Evolutionary conservation across 139 green algal species (phyloP).

Genomic region (Axilococcus clingmanii): DNA sequence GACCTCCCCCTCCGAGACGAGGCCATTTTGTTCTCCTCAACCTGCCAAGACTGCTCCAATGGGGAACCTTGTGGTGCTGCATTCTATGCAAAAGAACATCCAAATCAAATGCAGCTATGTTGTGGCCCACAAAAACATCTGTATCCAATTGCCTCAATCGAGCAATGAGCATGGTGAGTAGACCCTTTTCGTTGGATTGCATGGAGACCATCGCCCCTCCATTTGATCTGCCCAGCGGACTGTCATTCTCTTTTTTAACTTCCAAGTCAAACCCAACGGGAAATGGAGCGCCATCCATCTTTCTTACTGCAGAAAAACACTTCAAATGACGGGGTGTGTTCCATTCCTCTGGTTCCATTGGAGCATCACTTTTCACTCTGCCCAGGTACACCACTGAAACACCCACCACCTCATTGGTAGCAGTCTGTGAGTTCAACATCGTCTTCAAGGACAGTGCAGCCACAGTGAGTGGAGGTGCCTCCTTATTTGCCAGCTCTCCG

Average conservation of each 20-base stretch:
- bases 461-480: slow-evolving; percentile 68
- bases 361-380: slow-evolving; percentile 21
- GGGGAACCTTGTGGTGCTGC: slow-evolving; percentile 83
- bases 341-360: slow-evolving; percentile 17
- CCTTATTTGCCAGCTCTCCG: slow-evolving; percentile 10
- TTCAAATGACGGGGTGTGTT: slow-evolving; percentile 47
- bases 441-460: slow-evolving; percentile 86
- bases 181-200: slow-evolving; percentile 66
- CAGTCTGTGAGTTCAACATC: slow-evolving; percentile 48
- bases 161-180: slow-evolving; percentile 82
- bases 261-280: slow-evolving; percentile 73
- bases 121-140: slow-evolving; percentile 94
- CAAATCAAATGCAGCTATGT: slow-evolving; percentile 86
- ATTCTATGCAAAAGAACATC: slow-evolving; percentile 85
- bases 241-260: slow-evolving; percentile 51
- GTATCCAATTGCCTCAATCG: slow-evolving; percentile 68
- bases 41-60: slow-evolving; percentile 88
- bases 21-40: slow-evolving; percentile 82
- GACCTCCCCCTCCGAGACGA: slow-evolving; percentile 66
- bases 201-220: slow-evolving; percentile 52
- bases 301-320: slow-evolving; percentile 77
- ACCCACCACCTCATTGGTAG: slow-evolving; percentile 67
- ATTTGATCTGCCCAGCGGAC: slow-evolving; percentile 47
- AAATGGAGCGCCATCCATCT: slow-evolving; percentile 71
- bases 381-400: slow-evolving; percentile 61